Evolutionary conservation across 139 green algal genomes (phyloP).

Genomic region (Tetraselmis striata): DNA sequence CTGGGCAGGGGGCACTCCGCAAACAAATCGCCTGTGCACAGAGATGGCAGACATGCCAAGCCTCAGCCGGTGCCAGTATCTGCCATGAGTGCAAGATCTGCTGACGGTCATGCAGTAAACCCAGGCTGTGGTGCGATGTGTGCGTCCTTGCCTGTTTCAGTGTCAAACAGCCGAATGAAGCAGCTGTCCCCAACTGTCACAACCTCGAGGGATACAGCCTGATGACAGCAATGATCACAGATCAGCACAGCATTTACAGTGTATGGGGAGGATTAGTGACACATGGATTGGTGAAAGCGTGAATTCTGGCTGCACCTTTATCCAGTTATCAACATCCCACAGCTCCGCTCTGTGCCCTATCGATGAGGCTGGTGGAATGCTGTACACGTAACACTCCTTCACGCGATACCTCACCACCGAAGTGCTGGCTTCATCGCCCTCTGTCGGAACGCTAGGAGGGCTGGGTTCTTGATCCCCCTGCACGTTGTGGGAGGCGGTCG

Average conservation of each 20-base stretch:
- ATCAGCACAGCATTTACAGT: conserved; percentile 1
- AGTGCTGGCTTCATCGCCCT: no score
- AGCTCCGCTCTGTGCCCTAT: conserved; percentile 58
- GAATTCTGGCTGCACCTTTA: conserved; percentile 28
- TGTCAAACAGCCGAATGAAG: conserved; percentile 24
- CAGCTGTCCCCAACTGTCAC: conserved; percentile 20
- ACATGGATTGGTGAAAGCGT: neutral
- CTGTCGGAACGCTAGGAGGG: no score
- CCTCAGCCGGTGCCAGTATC: neutral
- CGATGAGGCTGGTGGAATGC: conserved; percentile 41
- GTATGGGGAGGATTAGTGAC: neutral
- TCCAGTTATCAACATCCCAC: conserved; percentile 67
- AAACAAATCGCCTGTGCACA: conserved; percentile 56
- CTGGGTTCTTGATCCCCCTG: no score
- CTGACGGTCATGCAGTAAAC: neutral
- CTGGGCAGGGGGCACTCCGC: conserved; percentile 60
- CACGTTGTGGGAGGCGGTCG: no score
- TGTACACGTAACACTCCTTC: conserved; percentile 51
- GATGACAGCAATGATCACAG: neutral
- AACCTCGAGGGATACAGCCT: conserved; percentile 24
- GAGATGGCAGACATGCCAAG: neutral
- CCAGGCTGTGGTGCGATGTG: neutral
- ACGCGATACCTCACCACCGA: no score
- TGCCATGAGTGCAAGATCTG: neutral
- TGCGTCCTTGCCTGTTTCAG: conserved; percentile 6